Evolutionary conservation across 2,329 filamentous ascomycete genomes (phyloP), one percentile per base, ranked within the genome.

Genomic region (Grosmannia clavigera): DNA sequence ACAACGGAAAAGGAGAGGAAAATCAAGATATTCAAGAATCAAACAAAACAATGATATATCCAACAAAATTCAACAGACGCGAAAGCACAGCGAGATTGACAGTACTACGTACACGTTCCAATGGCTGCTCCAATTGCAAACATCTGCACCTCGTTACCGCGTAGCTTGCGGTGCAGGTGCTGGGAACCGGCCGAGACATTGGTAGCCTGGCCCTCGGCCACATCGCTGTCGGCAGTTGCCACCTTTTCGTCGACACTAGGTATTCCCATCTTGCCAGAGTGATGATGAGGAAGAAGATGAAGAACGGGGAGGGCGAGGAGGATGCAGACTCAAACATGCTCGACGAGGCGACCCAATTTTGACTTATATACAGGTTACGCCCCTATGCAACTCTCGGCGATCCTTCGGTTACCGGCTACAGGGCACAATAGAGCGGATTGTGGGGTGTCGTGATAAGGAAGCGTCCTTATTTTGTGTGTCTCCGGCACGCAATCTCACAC

Each of bases 61-160:
- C 22, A 51, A 16, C 6, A 25, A 27, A 4, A 27, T 16, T 22
- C 5, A 7, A n/a, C 43, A 48, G 19, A 25, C 16, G 9, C 43
- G 3, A 48, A n/a, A 5, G 12, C 11, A 12, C 40, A 27, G 3
- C n/a, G 3, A 48, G 19, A 19, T 9, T 3, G 19, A 7, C 29
- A 22, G 29, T 11, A 9, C 5, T 11, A 53, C 61, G 25, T 35
- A 60, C 61, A 64, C 1, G 81, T 86, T 22, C 83, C 83, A 63
- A 86, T 85, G 7, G 82, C 84, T 0, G 82, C 83, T 48, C 83
- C 83, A 61, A 86, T 85, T 38, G 63, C 63, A 60, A 64, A 64
- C 79, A 82, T 61, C 70, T 65, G 60, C 33, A 64, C 61, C 35
- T 64, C 61, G 14, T 58, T 59, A 10, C 61, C 58, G 6, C 58